Conservation (phyloP, 176 grass and related monocot genomes). For the Thinopyrum elongatum region DNA sequence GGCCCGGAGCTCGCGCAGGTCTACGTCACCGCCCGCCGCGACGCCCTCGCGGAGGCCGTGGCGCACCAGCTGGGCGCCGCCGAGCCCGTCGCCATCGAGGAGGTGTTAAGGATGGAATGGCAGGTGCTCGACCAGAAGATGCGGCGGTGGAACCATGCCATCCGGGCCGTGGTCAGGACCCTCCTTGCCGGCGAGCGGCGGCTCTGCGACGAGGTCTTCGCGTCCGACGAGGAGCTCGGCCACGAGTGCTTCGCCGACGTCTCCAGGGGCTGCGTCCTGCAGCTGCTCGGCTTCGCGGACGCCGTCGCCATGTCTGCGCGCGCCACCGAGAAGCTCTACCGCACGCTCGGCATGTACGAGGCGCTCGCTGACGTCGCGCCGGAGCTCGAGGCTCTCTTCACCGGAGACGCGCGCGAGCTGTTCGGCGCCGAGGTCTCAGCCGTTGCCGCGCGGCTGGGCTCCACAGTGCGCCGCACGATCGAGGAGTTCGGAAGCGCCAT, state of each 20-base stretch:
- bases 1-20: conserved; percentile 68
- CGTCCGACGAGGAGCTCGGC: conserved; percentile 39
- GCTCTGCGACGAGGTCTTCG: conserved; percentile 62
- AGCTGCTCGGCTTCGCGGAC: conserved; percentile 72
- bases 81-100: conserved; percentile 65
- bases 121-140: conserved; percentile 60
- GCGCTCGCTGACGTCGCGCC: conserved; percentile 52
- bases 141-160: conserved; percentile 64
- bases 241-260: conserved; percentile 80
- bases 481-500: conserved; percentile 62
- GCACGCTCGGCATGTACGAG: conserved; percentile 82
- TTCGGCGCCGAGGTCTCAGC: conserved; percentile 42
- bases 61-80: conserved; percentile 35
- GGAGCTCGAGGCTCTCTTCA: conserved; percentile 53
- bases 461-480: conserved; percentile 52
- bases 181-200: conserved; percentile 50
- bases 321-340: conserved; percentile 68
- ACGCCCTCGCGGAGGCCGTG: conserved; percentile 59
- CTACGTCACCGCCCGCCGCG: conserved; percentile 56
- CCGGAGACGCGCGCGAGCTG: conserved; percentile 41
- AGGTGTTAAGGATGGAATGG: conserved; percentile 79
- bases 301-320: conserved; percentile 59
- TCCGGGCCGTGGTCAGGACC: conserved; percentile 35
- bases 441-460: conserved; percentile 43
- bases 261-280: conserved; percentile 60